Evolutionary conservation across 1,139 yeast genomes (phyloP), one percentile per base, ranked within the genome.

Genomic region (Wickerhamomyces sp.): DNA sequence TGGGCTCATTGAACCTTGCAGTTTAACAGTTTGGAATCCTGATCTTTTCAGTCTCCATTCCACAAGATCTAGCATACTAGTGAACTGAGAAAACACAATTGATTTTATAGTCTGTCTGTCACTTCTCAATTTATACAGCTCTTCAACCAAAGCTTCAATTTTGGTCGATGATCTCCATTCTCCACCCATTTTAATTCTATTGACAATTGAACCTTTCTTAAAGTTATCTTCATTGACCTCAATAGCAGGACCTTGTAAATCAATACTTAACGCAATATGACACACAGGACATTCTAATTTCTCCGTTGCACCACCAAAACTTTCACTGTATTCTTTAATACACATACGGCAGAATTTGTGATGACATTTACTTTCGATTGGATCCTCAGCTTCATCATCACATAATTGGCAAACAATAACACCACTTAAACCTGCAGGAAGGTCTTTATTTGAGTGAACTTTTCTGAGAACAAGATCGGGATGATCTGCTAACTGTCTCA

Each of bases 401-500:
- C 99, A 94, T 21, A 92, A 61, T 51, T 87, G 94, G 59, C 98
- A 92, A 35, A 94, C 83, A 21, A 89, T 74, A 1, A 83, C 81
- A 13, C 88, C 89, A 3, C 55, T 60, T 5, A 58, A 60, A 9
- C 52, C 57, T 2, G 48, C 56, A 1, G 51, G 51, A 2, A 52
- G 42, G 3, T 67, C 59, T 12, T 66, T 61, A 39, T 70, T 70
- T 31, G 68, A 61, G 13, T 76, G 76, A 13, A 74, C 72, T 41
- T 89, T 71, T 51, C 90, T 81, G 57, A 92, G 68, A 1, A 92
- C 97, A 48, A 94, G 68, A 64, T 94, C 99, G 0, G 98, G 98
- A 61, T 92, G 99, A 60, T 94, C 98, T 0, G 98, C 97, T 54
- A 92, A 70, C 62, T 92, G 98, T 56, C 98, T 77, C 98, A 92